Evolutionary conservation across 148 eudicot species (phyloP).

Genomic region (Fagopyrum tataricum): DNA sequence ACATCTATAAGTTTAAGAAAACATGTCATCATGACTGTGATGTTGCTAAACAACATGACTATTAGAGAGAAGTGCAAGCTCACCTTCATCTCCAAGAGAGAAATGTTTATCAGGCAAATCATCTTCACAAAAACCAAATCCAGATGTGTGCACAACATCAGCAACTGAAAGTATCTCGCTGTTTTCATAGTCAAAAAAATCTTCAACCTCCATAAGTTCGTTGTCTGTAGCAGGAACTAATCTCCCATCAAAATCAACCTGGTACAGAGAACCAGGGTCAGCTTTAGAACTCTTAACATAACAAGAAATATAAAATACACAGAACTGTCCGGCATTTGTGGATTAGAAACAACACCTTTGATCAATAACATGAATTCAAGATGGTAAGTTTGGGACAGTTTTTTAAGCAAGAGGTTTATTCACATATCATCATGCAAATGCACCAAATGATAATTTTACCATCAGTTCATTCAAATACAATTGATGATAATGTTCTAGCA

Average conservation of each 20-base stretch:
- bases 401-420: neutral
- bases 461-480: neutral
- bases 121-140: constrained; percentile 21
- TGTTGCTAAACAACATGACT: neutral
- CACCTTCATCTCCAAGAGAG: constrained; percentile 29
- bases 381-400: neutral
- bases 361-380: neutral
- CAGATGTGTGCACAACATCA: constrained; percentile 29
- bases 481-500: neutral
- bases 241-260: constrained; percentile 79
- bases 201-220: constrained; percentile 78
- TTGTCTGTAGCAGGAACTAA: constrained; percentile 84
- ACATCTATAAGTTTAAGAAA: neutral
- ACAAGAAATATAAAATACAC: neutral
- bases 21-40: constrained; percentile 4
- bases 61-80: neutral
- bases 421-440: constrained; percentile 5
- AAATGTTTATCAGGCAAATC: constrained; percentile 20
- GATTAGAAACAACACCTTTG: constrained; percentile 2
- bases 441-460: neutral
- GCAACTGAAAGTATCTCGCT: constrained; percentile 25
- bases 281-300: neutral
- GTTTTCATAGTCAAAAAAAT: constrained; percentile 55
- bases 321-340: neutral
- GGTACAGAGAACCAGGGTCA: neutral